Evolutionary conservation across 164 flowering plant genomes (phyloP).

Genomic region (Chloranthus sessilifolius): DNA sequence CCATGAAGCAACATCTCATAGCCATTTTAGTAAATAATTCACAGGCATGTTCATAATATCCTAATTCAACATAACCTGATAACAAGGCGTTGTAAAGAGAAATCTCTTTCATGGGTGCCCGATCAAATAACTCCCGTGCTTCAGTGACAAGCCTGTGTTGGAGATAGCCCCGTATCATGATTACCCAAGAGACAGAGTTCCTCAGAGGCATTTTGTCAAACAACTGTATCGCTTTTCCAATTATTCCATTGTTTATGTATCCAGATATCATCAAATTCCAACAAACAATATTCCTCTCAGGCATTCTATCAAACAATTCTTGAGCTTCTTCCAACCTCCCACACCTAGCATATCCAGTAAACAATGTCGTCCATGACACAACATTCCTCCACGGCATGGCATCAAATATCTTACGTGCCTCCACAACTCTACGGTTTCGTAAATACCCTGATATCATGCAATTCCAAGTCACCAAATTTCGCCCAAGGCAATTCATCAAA

Average conservation of each 20-base stretch:
- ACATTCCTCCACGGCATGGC: constrained; percentile 22
- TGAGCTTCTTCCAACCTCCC: constrained; percentile 22
- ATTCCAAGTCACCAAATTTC: constrained; percentile 24
- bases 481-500: constrained; percentile 22
- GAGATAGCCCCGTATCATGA: constrained; percentile 23
- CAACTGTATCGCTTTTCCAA: constrained; percentile 13
- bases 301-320: constrained; percentile 21
- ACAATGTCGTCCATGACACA: constrained; percentile 25
- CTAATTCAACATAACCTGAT: constrained; percentile 19
- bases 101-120: constrained; percentile 7
- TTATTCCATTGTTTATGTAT: constrained; percentile 14
- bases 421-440: constrained; percentile 14
- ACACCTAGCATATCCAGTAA: constrained; percentile 22
- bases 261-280: constrained; percentile 27
- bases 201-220: constrained; percentile 21
- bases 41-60: constrained; percentile 15
- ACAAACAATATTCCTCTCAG: constrained; percentile 21
- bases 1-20: constrained; percentile 24
- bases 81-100: constrained; percentile 20
- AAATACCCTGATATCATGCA: constrained; percentile 32
- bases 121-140: constrained; percentile 18
- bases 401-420: constrained; percentile 23
- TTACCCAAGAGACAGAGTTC: constrained; percentile 23
- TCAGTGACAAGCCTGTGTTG: constrained; percentile 14
- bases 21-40: constrained; percentile 17